Evolutionary conservation across 768 basidiomycete genomes (phyloP), one percentile per base, ranked within the genome.

Genomic region (Galerina sulciceps): DNA sequence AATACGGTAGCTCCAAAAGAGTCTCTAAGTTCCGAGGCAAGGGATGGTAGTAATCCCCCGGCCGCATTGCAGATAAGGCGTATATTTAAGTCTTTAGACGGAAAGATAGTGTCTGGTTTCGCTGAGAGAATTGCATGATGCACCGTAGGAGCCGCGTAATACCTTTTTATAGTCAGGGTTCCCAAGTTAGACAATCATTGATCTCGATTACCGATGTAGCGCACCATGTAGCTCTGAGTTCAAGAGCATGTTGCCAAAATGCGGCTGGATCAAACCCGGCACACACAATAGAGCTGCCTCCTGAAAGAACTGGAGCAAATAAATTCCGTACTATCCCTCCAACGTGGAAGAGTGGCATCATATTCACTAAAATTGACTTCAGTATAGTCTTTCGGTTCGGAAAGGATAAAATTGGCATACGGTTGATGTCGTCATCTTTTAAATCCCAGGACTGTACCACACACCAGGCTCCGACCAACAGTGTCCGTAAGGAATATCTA

Each of bases 301-400:
- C 81, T n/a, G 82, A 80, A 53, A 83, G 72, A 2, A 85, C 69
- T 10, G 85, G 83, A n/a, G 85, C 81, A 17, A 85, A 74, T 17
- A 87, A 75, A 65, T 83, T 85, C 47, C 82, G 80, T 38, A 85
- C 79, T 46, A 87, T 81, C 18, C 85, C 85, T 26, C 85, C 85
- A 40, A 86, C 83, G 61, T 85, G 83, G 72, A 85, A 85, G 20
- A 83, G 73, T 42, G 84, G 84, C 85, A 82, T 83, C 74, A 82
- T 74, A 46, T 76, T 77, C 59, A 78, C 78, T 77, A 56, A 42
- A 38, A 38, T 50, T 50, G 62, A 49, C 35, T 47, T 57, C 54
- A 53, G 53, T 44, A 47, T 42, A 38, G 13, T 48, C 23, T 23
- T 18, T 42, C 35, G 45, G 17, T 10, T 31, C 18, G 23, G 43